Conservation (phyloP, 108 stramenopile species). For the Fistulifera solaris region DNA sequence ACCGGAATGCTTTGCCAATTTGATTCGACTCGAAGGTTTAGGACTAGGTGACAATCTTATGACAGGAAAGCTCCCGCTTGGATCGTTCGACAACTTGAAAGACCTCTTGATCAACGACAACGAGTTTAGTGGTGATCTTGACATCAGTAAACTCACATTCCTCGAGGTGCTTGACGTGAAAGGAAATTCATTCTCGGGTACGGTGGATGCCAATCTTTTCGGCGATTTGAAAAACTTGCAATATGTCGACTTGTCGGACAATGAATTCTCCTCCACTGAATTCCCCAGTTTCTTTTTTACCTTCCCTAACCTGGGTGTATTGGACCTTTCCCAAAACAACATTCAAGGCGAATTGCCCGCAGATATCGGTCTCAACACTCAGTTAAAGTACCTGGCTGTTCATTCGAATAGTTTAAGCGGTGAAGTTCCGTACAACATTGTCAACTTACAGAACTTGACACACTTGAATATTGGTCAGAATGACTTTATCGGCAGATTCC, state of each 20-base stretch:
- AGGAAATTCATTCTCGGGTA: slow-evolving; percentile 25
- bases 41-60: slow-evolving; percentile 23
- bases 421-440: slow-evolving; percentile 24
- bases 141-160: slow-evolving; percentile 11
- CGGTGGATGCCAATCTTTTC: slow-evolving; percentile 10
- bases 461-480: slow-evolving; percentile 23
- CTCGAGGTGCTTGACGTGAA: slow-evolving; percentile 19
- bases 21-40: background rate
- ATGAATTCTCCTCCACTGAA: background rate
- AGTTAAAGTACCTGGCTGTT: slow-evolving; percentile 25
- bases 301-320: slow-evolving; percentile 17
- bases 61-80: slow-evolving; percentile 21
- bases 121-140: slow-evolving; percentile 19
- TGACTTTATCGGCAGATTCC: slow-evolving; percentile 21
- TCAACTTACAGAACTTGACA: slow-evolving; percentile 16
- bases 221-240: slow-evolving; percentile 5
- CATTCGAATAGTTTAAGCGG: slow-evolving; percentile 22
- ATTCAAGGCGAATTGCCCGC: slow-evolving; percentile 15
- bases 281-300: slow-evolving; percentile 26
- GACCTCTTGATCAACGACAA: slow-evolving; percentile 38
- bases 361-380: slow-evolving; percentile 2
- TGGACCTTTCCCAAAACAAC: slow-evolving; percentile 12
- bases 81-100: background rate
- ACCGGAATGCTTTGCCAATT: background rate
- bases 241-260: slow-evolving; percentile 31